These are phyloP conservation scores for Exidia glandulosa DNA, from an alignment of 768 basidiomycete species.

Conservation along the genomic window DNA sequence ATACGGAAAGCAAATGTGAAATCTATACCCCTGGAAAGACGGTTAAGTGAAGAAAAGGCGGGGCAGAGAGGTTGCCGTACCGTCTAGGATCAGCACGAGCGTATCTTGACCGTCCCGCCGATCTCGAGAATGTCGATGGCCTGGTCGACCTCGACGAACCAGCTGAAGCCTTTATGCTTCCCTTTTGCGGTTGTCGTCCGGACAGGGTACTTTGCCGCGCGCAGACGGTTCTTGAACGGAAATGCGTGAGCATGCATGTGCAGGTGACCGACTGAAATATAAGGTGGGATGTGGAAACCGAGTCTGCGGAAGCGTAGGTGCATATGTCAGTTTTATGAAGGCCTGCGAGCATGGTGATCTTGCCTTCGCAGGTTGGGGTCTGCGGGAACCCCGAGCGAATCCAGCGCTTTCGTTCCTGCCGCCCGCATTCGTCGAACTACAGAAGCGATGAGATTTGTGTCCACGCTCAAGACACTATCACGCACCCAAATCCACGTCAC, in stretches of 20 bases:
- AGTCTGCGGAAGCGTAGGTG: constrained; percentile 31
- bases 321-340: background rate
- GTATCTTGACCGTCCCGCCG: constrained; percentile 36
- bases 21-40: too few relatives aligned
- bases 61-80: too few relatives aligned
- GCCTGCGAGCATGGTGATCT: background rate
- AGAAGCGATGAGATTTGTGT: background rate
- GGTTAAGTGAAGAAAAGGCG: too few relatives aligned
- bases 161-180: constrained; percentile 54
- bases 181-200: constrained; percentile 21
- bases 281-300: constrained; percentile 77
- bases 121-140: constrained; percentile 47
- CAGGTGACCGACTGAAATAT: constrained; percentile 59
- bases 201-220: constrained; percentile 39
- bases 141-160: constrained; percentile 61
- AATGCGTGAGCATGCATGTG: constrained; percentile 65
- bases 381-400: constrained; percentile 30
- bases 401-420: constrained; percentile 44
- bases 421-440: constrained; percentile 36
- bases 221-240: constrained; percentile 40
- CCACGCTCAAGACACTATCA: constrained; percentile 1
- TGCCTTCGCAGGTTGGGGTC: constrained; percentile 35
- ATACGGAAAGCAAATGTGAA: too few relatives aligned
- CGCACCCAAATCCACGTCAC: constrained; percentile 42
- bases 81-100: constrained; percentile 42